Percentiles rank a stretch among this genome's conserved stretches.
Conservation (phyloP, 768 basidiomycete genomes). For the Mycena filopes region DNA sequence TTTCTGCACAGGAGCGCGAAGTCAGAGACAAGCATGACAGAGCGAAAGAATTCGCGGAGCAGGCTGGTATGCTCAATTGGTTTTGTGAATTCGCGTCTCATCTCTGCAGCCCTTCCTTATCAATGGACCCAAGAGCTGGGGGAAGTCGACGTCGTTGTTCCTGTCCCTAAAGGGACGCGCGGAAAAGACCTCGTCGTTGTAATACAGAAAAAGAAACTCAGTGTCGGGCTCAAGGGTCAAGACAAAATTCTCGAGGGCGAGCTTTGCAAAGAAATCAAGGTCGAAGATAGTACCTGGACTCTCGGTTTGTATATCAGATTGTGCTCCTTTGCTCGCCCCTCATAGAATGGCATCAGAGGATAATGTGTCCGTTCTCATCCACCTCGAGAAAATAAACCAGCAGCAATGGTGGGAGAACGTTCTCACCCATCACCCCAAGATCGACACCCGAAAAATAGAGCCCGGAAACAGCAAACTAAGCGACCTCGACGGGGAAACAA, state of each 20-base stretch:
- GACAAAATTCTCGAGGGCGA: slow-evolving; percentile 91
- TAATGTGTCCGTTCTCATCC: slow-evolving; percentile 74
- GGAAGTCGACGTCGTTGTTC: slow-evolving; percentile 85
- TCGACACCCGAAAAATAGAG: slow-evolving; percentile 95
- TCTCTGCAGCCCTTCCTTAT: slow-evolving; percentile 81
- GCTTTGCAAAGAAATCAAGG: slow-evolving; percentile 91
- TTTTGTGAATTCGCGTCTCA: slow-evolving; percentile 34
- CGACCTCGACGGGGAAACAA: slow-evolving; percentile 95
- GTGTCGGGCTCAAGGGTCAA: slow-evolving; percentile 85
- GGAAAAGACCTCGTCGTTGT: slow-evolving; percentile 78
- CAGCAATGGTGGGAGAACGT: slow-evolving; percentile 99
- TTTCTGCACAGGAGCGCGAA: slow-evolving; percentile 82
- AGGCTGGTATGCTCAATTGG: slow-evolving; percentile 71
- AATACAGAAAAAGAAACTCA: slow-evolving; percentile 86
- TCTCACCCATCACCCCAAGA: slow-evolving; percentile 93
- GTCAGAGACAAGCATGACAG: slow-evolving; percentile 74
- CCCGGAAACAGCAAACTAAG: slow-evolving; percentile 96
- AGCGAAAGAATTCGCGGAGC: slow-evolving; percentile 79
- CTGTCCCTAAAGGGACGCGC: slow-evolving; percentile 89
- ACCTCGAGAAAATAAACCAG: slow-evolving; percentile 88
- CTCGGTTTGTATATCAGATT: slow-evolving; percentile 65
- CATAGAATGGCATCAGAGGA: slow-evolving; percentile 67
- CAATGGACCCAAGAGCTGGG: slow-evolving; percentile 90
- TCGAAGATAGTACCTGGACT: slow-evolving; percentile 98
- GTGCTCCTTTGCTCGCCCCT: not conserved